Percentiles rank a stretch among this genome's conserved stretches.
Evolutionary conservation across 768 basidiomycete species (phyloP).

Genomic region (Lactarius hengduanensis): DNA sequence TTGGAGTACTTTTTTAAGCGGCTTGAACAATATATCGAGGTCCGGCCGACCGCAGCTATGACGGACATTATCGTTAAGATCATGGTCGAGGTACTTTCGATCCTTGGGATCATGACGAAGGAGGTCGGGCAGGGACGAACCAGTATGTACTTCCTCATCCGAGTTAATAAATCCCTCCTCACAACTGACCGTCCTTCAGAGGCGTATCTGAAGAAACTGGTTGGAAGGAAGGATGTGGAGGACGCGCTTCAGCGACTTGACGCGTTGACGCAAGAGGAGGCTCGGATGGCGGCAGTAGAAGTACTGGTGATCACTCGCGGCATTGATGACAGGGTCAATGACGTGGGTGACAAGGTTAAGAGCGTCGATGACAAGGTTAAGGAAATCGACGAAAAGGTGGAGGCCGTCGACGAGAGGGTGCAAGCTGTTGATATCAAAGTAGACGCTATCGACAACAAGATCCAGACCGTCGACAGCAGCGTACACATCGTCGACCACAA

Average conservation of each 20-base stretch:
- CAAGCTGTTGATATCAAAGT: no score
- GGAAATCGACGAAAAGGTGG: no score
- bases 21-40: background rate
- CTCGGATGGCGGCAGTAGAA: background rate
- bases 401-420: no score
- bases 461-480: no score
- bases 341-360: no score
- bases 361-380: background rate
- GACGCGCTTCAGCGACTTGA: background rate
- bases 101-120: conserved; percentile 1
- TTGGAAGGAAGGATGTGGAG: background rate
- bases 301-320: background rate
- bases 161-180: no score
- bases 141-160: background rate
- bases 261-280: background rate
- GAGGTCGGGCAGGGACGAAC: conserved; percentile 1
- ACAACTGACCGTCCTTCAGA: no score
- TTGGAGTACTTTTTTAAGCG: no score
- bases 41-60: background rate
- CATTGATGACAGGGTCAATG: background rate
- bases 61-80: background rate
- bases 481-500: no score
- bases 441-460: no score
- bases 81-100: background rate
- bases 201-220: background rate